Percentiles rank a stretch among this genome's conserved stretches.
phyloP scores from a whole-genome alignment of 768 basidiomycete species.

The Gloeopeniophorella convolvens region DNA sequence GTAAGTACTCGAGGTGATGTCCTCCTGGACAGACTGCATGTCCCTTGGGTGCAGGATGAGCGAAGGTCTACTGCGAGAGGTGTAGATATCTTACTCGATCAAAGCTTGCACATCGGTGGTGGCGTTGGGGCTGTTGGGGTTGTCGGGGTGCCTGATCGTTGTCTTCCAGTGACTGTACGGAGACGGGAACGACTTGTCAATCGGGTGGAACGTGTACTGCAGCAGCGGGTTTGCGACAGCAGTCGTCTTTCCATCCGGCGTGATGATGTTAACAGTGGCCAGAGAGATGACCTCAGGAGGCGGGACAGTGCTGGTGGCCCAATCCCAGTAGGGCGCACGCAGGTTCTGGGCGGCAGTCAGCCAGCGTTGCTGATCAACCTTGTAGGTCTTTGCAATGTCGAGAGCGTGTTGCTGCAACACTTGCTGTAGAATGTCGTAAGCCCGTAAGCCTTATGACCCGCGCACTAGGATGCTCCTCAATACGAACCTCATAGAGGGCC shows the following conservation, averaged over 20 bases:
- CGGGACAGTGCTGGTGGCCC: conserved; percentile 36
- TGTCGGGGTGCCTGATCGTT: conserved; percentile 12
- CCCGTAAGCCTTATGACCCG: no score
- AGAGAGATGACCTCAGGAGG: conserved; percentile 35
- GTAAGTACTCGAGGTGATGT: conserved; percentile 17
- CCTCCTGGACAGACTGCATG: conserved; percentile 7
- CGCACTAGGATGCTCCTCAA: background rate
- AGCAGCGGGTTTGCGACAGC: conserved; percentile 31
- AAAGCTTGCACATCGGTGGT: conserved; percentile 26
- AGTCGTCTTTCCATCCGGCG: conserved; percentile 27
- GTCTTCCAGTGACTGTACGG: conserved; percentile 7
- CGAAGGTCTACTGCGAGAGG: background rate
- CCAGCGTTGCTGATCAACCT: conserved; percentile 25
- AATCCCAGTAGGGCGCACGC: conserved; percentile 47
- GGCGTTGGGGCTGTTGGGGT: background rate
- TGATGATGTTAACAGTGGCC: conserved; percentile 30
- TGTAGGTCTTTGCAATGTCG: conserved; percentile 38
- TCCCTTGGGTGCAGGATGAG: background rate
- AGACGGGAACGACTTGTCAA: conserved; percentile 6
- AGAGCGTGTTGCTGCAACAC: conserved; percentile 35
- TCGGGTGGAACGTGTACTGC: conserved; percentile 33
- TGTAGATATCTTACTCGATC: conserved; percentile 22
- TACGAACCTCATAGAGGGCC: conserved; percentile 41
- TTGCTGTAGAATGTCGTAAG: conserved; percentile 35
- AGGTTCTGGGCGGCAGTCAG: conserved; percentile 30